Base-by-base conservation (phyloP, 164 flowering plant genomes). In the Euptelea pleiosperma region DNA sequence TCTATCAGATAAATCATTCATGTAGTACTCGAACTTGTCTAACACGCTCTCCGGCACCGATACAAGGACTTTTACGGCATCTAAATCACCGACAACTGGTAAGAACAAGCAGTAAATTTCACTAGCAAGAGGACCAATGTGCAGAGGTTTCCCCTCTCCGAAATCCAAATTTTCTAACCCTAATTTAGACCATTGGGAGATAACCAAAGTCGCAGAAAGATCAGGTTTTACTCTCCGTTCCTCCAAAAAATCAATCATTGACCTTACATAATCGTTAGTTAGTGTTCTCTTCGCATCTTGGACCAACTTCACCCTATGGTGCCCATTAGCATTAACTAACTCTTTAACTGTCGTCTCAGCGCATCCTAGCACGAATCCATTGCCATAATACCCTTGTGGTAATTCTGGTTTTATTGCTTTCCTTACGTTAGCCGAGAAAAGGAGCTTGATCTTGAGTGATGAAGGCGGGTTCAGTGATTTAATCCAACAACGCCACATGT, bases 401-500 rank as follows among this genome's bases (percentile, higher is more conserved):
- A 81, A 2, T 8, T 75, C 71, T 0, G 86, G 84, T 2, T 54
- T 54, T 19, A 91, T 1, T 57, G 36, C 70, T 5, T 68, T 57
- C 30, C 98, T 60, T 3, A 92, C 58, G 58, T 82, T 84, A 21
- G 79, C 80, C 1, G 96, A 87, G 75, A 92, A 92, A 0, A 92
- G 79, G n/a, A 92, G 96, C 67, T 89, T 92, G 16, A 82, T 84
- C 2, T 36, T 42, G 21, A 66, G 64, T 1, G 70, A 59, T 0
- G 73, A 68, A 1, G 80, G 66, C 21, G 76, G 69, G 46, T 63
- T 74, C 15, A 92, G 73, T 0, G 97, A 64, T 28, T 69, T 61
- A 26, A 78, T 84, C 98, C 98, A 92, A 2, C 77, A 71, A 2
- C 86, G 86, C 98, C 98, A 92, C 60, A 90, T 83, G 78, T 92